Conservation (phyloP, 306 rosid species). For the Prunus davidiana region DNA sequence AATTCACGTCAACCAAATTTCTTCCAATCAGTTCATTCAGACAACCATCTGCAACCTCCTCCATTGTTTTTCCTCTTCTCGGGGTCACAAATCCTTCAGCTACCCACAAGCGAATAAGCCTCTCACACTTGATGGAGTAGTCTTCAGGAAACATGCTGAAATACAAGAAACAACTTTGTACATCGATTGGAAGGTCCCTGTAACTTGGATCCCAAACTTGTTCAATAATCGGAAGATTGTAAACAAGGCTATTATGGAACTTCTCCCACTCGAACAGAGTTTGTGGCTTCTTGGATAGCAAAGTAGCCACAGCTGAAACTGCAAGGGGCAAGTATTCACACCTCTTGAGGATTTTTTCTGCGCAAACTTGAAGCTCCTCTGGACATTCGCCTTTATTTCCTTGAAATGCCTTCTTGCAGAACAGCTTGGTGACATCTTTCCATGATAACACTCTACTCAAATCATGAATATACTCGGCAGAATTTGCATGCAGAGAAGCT, state of each 20-base stretch:
- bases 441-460: background rate
- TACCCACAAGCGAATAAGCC: slow-evolving; percentile 12
- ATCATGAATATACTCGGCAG: slow-evolving; percentile 3
- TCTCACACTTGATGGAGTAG: background rate
- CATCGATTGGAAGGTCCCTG: slow-evolving; percentile 1
- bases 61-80: background rate
- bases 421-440: background rate
- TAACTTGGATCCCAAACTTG: slow-evolving; percentile 3
- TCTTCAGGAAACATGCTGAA: slow-evolving; percentile 10
- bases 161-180: background rate
- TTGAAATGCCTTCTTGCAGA: slow-evolving; percentile 8
- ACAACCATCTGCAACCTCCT: background rate
- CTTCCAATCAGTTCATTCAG: slow-evolving; percentile 1
- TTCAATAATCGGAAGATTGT: background rate
- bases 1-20: background rate
- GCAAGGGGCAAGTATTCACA: background rate
- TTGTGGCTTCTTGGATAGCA: background rate
- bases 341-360: background rate
- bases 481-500: background rate
- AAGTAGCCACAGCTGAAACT: background rate
- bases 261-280: background rate
- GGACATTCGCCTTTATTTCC: background rate
- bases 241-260: background rate
- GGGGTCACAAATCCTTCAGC: background rate
- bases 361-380: background rate